These are phyloP conservation scores for Vinca minor DNA, from an alignment of 257 asterid genomes.

Conservation along the genomic window DNA sequence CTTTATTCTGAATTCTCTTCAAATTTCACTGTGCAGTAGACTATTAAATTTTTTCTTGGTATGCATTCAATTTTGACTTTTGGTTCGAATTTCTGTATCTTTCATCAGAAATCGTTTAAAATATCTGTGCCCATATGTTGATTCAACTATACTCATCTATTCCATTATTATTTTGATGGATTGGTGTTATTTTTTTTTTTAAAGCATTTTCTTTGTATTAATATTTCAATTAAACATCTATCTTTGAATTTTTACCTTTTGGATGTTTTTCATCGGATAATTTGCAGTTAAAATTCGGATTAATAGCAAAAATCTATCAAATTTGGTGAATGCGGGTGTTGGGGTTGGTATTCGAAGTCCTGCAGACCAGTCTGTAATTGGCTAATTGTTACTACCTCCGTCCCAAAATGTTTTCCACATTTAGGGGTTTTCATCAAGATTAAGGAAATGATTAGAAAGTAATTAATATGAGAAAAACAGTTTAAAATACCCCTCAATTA, in stretches of 20 bases:
- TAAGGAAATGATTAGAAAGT: no score
- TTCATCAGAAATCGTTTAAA: not conserved
- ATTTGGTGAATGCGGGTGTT: constrained; percentile 12
- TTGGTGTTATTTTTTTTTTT: constrained; percentile 3
- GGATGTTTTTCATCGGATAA: not conserved
- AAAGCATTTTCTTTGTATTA: not conserved
- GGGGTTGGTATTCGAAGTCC: constrained; percentile 7
- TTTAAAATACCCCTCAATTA: no score
- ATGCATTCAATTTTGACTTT: constrained; percentile 8
- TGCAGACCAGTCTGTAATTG: not conserved
- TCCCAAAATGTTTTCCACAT: no score
- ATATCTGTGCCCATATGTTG: not conserved
- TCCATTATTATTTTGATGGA: constrained; percentile 1
- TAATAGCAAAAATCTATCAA: not conserved
- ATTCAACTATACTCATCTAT: not conserved
- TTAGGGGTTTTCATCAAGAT: no score
- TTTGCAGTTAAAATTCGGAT: not conserved
- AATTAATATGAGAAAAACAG: no score
- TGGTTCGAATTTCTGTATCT: not conserved
- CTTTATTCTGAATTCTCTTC: constrained; percentile 8
- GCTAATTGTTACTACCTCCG: no score
- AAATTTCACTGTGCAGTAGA: constrained; percentile 3
- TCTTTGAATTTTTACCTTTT: constrained; percentile 5
- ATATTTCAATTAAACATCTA: not conserved
- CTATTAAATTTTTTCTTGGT: constrained; percentile 18